These are phyloP conservation scores for Corinectria fuckeliana DNA, from an alignment of 2,329 filamentous ascomycete species.

Conservation along the genomic window DNA sequence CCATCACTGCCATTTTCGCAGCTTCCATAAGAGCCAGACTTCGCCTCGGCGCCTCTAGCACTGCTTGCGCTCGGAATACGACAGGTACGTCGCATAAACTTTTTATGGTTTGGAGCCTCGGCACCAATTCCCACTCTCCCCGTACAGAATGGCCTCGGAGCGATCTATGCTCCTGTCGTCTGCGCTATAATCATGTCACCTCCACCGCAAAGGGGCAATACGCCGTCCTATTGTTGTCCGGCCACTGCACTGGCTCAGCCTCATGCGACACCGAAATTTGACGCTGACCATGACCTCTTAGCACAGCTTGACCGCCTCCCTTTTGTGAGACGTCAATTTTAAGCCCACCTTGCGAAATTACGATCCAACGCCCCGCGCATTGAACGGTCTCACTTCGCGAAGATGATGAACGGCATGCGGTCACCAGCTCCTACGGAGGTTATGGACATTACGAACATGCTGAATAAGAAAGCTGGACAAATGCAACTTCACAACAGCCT, in stretches of 20 bases:
- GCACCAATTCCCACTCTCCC: background rate
- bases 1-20: conserved; percentile 17
- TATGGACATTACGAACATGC: conserved; percentile 61
- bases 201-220: conserved; percentile 7
- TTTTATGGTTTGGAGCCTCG: background rate
- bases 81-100: conserved; percentile 10
- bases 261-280: conserved; percentile 8
- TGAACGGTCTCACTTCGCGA: conserved; percentile 21
- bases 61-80: background rate
- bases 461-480: conserved; percentile 55
- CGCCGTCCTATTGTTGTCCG: background rate
- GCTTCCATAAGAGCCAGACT: conserved; percentile 24
- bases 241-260: background rate
- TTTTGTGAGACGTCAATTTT: conserved; percentile 34
- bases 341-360: conserved; percentile 27
- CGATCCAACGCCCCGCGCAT: conserved; percentile 30
- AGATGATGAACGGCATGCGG: conserved; percentile 47
- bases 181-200: background rate
- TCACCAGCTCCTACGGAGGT: conserved; percentile 55
- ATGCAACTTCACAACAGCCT: conserved; percentile 43
- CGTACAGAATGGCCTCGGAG: background rate
- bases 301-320: conserved; percentile 34
- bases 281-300: conserved; percentile 31
- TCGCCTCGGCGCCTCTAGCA: background rate
- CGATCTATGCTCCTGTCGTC: background rate